Evolutionary conservation across 441 rosid species (phyloP).

Genomic region (Daphne laureola): DNA sequence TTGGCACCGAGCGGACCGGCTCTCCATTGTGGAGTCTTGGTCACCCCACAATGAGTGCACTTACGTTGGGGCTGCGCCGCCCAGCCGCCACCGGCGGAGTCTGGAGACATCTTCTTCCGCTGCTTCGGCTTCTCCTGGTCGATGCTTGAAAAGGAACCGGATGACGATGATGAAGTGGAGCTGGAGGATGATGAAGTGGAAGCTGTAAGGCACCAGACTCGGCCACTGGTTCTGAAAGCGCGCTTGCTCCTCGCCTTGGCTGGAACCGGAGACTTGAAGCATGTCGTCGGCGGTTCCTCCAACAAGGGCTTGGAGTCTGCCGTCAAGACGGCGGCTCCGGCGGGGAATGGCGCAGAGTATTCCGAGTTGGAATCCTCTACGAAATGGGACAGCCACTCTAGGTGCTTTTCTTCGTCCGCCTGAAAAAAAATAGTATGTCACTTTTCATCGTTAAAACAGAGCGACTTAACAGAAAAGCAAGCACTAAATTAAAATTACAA

Average conservation of each 20-base stretch:
- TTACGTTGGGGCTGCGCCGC: slow-evolving; percentile 36
- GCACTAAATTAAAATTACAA: background rate
- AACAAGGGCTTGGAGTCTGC: slow-evolving; percentile 17
- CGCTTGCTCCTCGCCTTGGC: slow-evolving; percentile 88
- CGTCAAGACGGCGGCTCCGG: slow-evolving; percentile 19
- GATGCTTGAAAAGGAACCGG: slow-evolving; percentile 7
- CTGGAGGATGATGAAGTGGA: slow-evolving; percentile 54
- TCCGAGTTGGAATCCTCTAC: slow-evolving; percentile 81
- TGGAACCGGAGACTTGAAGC: slow-evolving; percentile 49
- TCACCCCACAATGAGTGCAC: slow-evolving; percentile 94
- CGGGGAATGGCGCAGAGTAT: slow-evolving; percentile 44
- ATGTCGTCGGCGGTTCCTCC: slow-evolving; percentile 20
- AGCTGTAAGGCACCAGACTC: slow-evolving; percentile 51
- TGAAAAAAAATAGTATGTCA: slow-evolving; percentile 24
- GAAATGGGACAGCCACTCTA: slow-evolving; percentile 88
- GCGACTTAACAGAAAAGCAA: background rate
- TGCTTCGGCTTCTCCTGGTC: slow-evolving; percentile 34
- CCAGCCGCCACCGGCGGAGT: slow-evolving; percentile 15
- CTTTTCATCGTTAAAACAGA: slow-evolving; percentile 6
- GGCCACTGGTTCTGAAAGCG: slow-evolving; percentile 32
- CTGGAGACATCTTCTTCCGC: slow-evolving; percentile 28
- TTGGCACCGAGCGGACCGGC: slow-evolving; percentile 93
- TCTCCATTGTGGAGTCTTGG: slow-evolving; percentile 95
- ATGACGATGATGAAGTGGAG: slow-evolving; percentile 31
- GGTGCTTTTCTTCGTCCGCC: slow-evolving; percentile 67